A percentile compares a stretch with the other conserved stretches of the same genome.
Conservation (phyloP, 495 filamentous ascomycete genomes). For the Darksidea phi region DNA sequence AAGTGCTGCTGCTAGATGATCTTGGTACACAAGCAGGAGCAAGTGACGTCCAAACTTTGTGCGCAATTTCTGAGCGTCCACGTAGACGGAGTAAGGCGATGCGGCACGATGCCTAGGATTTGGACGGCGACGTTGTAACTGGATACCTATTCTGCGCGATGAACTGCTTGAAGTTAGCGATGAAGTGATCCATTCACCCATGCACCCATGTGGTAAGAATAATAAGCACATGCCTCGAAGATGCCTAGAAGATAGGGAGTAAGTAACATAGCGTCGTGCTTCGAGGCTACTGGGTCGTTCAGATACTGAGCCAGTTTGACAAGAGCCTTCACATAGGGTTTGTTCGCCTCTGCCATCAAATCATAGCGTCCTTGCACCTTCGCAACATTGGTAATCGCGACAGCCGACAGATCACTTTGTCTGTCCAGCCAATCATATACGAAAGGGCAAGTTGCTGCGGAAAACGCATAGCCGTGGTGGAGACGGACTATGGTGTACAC, state of each 20-base stretch:
- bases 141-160: constrained; percentile 2
- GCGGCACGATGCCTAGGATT: constrained; percentile 5
- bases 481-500: constrained; percentile 11
- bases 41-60: constrained; percentile 4
- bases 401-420: constrained; percentile 12
- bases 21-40: constrained; percentile 15
- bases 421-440: constrained; percentile 1
- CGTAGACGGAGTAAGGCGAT: constrained; percentile 13
- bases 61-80: constrained; percentile 11
- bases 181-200: not conserved
- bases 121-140: not conserved
- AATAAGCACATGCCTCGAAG: constrained; percentile 16
- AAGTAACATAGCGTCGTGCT: constrained; percentile 15
- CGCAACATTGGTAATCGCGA: constrained; percentile 13
- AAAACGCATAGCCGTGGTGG: constrained; percentile 15
- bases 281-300: not conserved
- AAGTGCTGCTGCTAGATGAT: constrained; percentile 11
- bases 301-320: not conserved
- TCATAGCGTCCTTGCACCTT: constrained; percentile 9
- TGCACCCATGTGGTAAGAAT: too few relatives aligned
- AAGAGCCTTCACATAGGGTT: constrained; percentile 15
- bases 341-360: constrained; percentile 9
- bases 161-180: not conserved
- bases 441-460: constrained; percentile 7
- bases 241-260: constrained; percentile 10